These are phyloP conservation scores for Lentinula guzmanii DNA, from an alignment of 768 basidiomycete species.

Conservation along the genomic window DNA sequence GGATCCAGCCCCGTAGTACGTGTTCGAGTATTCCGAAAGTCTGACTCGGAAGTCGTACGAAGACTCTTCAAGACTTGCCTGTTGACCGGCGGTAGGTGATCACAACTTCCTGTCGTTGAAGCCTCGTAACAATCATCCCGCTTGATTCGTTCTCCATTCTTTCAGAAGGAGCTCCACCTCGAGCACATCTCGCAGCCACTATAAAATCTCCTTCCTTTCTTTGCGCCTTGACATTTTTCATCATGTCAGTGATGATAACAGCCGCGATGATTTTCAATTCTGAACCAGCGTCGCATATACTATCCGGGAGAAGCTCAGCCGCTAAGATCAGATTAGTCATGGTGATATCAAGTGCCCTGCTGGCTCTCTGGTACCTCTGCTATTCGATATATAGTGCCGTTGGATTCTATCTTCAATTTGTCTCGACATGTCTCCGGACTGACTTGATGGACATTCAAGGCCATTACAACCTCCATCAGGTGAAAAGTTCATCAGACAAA, in stretches of 20 bases:
- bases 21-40: constrained; percentile 10
- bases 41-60: constrained; percentile 13
- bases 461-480: constrained; percentile 9
- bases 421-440: constrained; percentile 5
- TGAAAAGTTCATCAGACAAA: background rate
- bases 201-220: constrained; percentile 8
- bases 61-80: constrained; percentile 10
- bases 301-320: background rate
- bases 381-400: background rate
- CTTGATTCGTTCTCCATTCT: background rate
- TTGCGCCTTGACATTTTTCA: background rate
- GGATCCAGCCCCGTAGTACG: background rate
- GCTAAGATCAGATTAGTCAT: background rate
- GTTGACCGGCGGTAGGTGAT: constrained; percentile 5
- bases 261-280: background rate
- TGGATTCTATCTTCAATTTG: background rate
- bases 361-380: background rate
- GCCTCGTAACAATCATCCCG: background rate
- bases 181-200: constrained; percentile 8
- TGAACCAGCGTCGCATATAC: background rate
- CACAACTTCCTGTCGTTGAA: background rate
- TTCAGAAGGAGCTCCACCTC: constrained; percentile 16
- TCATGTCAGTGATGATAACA: background rate
- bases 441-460: constrained; percentile 17
- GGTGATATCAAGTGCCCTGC: background rate